These are phyloP conservation scores for Inga laurina DNA, from an alignment of 306 rosid genomes.

Conservation along the genomic window DNA sequence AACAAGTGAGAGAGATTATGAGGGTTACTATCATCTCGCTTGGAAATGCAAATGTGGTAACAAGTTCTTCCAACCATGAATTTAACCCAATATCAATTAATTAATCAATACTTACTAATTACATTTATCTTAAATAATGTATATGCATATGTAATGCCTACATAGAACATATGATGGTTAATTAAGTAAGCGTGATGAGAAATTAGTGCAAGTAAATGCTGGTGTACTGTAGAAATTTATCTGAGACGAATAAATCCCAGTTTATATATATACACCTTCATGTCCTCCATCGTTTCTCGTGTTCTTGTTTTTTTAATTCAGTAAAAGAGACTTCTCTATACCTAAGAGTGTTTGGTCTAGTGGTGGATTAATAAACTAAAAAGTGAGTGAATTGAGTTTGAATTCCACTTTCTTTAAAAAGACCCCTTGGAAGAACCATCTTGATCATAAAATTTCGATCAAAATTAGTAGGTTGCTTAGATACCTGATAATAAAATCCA, in stretches of 20 bases:
- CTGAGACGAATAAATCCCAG: no score
- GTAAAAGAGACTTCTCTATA: not conserved
- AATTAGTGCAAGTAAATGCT: not conserved
- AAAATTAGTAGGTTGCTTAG: accelerated
- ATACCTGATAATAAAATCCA: no score
- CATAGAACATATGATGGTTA: not conserved
- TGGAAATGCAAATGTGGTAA: conserved; percentile 19
- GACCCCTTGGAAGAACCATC: no score
- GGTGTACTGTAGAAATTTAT: not conserved
- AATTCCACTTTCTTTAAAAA: no score
- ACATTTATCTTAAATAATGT: not conserved
- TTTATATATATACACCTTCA: no score
- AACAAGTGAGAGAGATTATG: not conserved
- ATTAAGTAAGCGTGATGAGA: not conserved
- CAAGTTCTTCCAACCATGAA: conserved; percentile 11
- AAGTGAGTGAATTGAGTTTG: no score
- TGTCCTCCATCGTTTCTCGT: not conserved
- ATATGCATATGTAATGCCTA: not conserved
- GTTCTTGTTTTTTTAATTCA: no score
- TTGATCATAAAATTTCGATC: no score
- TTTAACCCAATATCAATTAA: not conserved
- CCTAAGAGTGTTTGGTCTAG: accelerated
- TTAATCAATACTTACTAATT: not conserved
- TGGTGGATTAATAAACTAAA: no score
- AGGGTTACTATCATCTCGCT: not conserved